These are phyloP conservation scores for Candida orba DNA, from an alignment of 805 yeast genomes.

Conservation along the genomic window DNA sequence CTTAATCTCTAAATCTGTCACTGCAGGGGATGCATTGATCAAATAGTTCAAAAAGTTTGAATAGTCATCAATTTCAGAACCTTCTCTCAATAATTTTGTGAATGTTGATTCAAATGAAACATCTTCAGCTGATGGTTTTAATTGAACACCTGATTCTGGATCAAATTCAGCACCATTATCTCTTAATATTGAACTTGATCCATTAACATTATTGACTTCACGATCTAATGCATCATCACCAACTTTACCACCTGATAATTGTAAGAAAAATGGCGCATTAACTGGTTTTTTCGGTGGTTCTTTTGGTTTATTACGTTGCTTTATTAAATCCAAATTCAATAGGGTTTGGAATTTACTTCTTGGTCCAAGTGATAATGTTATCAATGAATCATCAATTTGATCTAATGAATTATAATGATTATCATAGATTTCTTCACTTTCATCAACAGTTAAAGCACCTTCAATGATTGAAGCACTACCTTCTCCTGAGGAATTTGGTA, in stretches of 20 bases:
- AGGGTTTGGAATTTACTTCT: slow-evolving; percentile 73
- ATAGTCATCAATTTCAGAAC: slow-evolving; percentile 34
- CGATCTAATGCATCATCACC: slow-evolving; percentile 56
- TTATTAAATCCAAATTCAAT: slow-evolving; percentile 75
- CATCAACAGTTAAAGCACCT: slow-evolving; percentile 59
- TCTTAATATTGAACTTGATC: slow-evolving; percentile 18
- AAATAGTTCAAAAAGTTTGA: slow-evolving; percentile 47
- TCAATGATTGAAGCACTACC: slow-evolving; percentile 66
- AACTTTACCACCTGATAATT: slow-evolving; percentile 55
- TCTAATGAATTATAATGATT: slow-evolving; percentile 43
- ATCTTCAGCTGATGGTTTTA: slow-evolving; percentile 20
- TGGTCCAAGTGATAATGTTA: slow-evolving; percentile 74
- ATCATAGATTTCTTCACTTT: slow-evolving; percentile 25
- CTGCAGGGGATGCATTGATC: slow-evolving; percentile 61
- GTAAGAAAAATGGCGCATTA: slow-evolving; percentile 74
- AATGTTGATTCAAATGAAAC: slow-evolving; percentile 66
- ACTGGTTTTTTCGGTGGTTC: slow-evolving; percentile 85
- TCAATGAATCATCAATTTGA: slow-evolving; percentile 54
- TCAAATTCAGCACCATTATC: slow-evolving; percentile 2
- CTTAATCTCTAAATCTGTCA: slow-evolving; percentile 80
- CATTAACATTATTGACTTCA: slow-evolving; percentile 22
- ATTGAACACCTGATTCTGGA: slow-evolving; percentile 7
- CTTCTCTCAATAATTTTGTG: slow-evolving; percentile 55
- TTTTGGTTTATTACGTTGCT: slow-evolving; percentile 79
- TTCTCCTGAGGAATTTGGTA: slow-evolving; percentile 77